Base-by-base conservation (phyloP, 768 basidiomycete species). In the Mycena albidolilacea region DNA sequence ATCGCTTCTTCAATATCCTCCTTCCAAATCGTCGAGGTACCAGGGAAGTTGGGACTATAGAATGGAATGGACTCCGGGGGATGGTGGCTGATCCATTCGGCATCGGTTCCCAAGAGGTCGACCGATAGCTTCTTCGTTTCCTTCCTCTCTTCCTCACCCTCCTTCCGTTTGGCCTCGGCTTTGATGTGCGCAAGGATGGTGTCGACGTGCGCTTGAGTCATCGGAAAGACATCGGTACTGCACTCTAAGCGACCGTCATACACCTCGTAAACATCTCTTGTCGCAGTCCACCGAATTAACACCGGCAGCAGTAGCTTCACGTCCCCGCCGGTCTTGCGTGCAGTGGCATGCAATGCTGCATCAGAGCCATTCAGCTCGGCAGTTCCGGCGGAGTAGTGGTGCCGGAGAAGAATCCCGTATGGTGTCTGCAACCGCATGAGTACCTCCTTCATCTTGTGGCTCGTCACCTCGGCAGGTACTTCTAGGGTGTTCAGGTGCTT, bases 341-440 rank as follows among this genome's bases (percentile, higher is more conserved):
- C 75, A 2, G 68, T 59, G n/a, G 67, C 73, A 10, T 74, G 55
- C 7, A 82, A 37, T 44, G 75, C 60, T 15, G 74, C 72, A 62
- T 82, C 80, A 55, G 77, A 73, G 0, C 80, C 81, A 58, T 65
- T 78, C 61, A 80, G 66, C 48, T 76, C 65, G 0, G 65, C 61
- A 6, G 80, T 78, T 1, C 79, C 77, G 58, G 78, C 60, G 41
- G 72, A 77, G 71, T 83, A 82, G 57, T 75, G 71, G 73, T 75
- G 80, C 35, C 78, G 72, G 21, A 80, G 69, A 12, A 81, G 61
- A 37, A 82, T 66, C 19, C 81, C 81, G 62, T 77, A 79, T 0
- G 80, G 78, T 0, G 57, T 46, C 5, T 58, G 65, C 38, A 79
- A 70, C 39, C 57, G n/a, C 11, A 46, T n/a, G 17, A 75, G 63